Base-by-base conservation (phyloP, 1,284 basidiomycete genomes). In the Tylopilus orsonianus region DNA sequence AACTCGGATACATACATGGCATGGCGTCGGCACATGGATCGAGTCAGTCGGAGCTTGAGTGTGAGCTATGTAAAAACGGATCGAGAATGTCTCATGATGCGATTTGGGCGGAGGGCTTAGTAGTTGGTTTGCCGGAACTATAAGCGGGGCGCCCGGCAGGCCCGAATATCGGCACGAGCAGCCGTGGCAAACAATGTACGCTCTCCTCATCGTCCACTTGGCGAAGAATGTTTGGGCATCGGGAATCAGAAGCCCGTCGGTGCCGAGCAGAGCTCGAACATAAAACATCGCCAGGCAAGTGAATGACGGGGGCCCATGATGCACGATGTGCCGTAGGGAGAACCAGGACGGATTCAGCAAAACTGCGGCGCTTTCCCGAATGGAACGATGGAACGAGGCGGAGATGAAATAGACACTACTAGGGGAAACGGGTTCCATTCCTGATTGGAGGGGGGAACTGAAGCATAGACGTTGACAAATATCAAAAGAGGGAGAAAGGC, bases 101-200 rank as follows among this genome's bases (percentile, higher is more conserved):
- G 66, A 53, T 29, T 20, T 58, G 59, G 58, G 61, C 63, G 63
- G 63, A 68, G 54, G 64, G 59, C 19, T 41, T n/a, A n/a, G n/a
- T n/a, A n/a, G n/a, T n/a, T n/a, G n/a, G n/a, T n/a, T n/a, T n/a
- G n/a, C n/a, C n/a, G n/a, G n/a, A n/a, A n/a, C n/a, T n/a, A n/a
- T n/a, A n/a, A n/a, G n/a, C 44, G 58, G 56, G 0, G 39, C 22
- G 23, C 29, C 23, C 4, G 30, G 8, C 39, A 27, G 46, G 0
- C 59, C 48, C 26, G 26, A 48, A 19, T 23, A 30, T 24, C 9
- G 22, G 20, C 30, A 26, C 22, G 18, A 38, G 16, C 16, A 12
- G 32, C 12, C 29, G 34, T 44, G 32, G 39, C 38, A 33, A 41
- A 30, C 20, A 34, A 19, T 44, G 27, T 9, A 29, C 27, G 6